These are phyloP conservation scores for Pisolithus thermaeus DNA, from an alignment of 1,284 basidiomycete species.

Conservation along the genomic window DNA sequence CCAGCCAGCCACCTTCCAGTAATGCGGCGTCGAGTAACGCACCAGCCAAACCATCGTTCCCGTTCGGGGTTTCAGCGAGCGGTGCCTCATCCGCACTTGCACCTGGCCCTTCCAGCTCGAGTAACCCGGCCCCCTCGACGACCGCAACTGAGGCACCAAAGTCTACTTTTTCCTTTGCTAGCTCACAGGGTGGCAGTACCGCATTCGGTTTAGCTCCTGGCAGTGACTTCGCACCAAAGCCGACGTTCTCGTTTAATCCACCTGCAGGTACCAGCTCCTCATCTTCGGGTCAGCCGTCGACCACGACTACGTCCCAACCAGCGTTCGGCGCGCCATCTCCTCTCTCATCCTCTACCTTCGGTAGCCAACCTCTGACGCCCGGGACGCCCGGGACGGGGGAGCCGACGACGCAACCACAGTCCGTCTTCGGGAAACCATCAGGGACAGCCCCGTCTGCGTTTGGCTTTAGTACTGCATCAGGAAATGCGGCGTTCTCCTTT, in stretches of 20 bases:
- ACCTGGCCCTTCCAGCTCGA: too few species aligned
- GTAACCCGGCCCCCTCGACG: background rate
- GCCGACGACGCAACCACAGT: slow-evolving; percentile 9
- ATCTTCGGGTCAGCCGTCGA: slow-evolving; percentile 12
- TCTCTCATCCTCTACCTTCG: background rate
- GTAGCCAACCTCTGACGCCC: slow-evolving; percentile 1
- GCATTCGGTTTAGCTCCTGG: background rate
- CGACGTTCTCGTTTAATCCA: background rate
- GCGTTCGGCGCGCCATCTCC: background rate
- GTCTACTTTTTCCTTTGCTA: background rate
- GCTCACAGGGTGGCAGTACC: background rate
- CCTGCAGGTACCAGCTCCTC: slow-evolving; percentile 7
- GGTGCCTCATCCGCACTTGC: background rate
- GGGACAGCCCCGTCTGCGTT: slow-evolving; percentile 25
- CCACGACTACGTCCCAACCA: background rate
- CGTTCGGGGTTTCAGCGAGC: background rate
- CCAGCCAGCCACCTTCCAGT: background rate
- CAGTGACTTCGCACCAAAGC: background rate
- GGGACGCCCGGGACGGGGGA: slow-evolving; percentile 4
- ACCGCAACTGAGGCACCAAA: background rate
- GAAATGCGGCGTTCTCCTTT: slow-evolving; percentile 19
- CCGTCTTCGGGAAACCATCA: slow-evolving; percentile 19
- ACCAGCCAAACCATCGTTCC: background rate
- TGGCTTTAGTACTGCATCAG: slow-evolving; percentile 24
- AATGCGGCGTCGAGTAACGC: background rate